Evolutionary conservation across 2,329 filamentous ascomycete genomes (phyloP), one percentile per base, ranked within the genome.

Genomic region (Fonsecaea monophora): DNA sequence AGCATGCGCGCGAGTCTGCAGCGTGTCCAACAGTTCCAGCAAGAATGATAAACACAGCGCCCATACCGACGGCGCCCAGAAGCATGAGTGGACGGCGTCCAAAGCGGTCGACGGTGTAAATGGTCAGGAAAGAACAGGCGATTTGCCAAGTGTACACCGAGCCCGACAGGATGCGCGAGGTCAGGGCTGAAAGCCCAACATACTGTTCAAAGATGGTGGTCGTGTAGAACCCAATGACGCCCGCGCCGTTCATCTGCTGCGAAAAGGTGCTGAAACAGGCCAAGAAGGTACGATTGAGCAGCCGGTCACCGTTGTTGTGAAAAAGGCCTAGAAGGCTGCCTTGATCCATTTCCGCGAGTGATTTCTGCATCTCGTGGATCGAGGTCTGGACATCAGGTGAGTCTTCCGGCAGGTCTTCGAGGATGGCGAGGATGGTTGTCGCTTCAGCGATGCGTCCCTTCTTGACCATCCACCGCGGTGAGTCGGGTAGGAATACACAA

Each of bases 401-500:
- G 13, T 55, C 53, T 5, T 35, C 34, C 12, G 53, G 30, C n/a
- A 35, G 30, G 53, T 55, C 53, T 21, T 37, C 34, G 32, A 55
- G 34, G 32, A 37, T 37, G 34, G 53, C 30, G 15, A 55, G 53
- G 30, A 37, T 37, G n/a, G n/a, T 5, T 10, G 30, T 34, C 30
- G 53, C 53, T 55, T 55, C 53, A 13, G 5, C 53, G n/a, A 55
- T 34, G 8, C 53, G 30, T n/a, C 34, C 34, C 34, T 55, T 34
- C 30, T 37, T 55, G 30, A 55, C 53, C 53, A 55, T 5, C 53
- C 53, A 60, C 40, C 62, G 34, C 13, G 63, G 63, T 2, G 63
- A 65, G 35, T 65, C 63, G 2, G 68, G 68, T 9, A 69, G 42
- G 13, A 69, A 56, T n/a, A 69, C 63, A 15, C 82, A 78, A 18